Conservation (phyloP, 2,329 filamentous ascomycete species). For the Periglandula ipomoeae region DNA sequence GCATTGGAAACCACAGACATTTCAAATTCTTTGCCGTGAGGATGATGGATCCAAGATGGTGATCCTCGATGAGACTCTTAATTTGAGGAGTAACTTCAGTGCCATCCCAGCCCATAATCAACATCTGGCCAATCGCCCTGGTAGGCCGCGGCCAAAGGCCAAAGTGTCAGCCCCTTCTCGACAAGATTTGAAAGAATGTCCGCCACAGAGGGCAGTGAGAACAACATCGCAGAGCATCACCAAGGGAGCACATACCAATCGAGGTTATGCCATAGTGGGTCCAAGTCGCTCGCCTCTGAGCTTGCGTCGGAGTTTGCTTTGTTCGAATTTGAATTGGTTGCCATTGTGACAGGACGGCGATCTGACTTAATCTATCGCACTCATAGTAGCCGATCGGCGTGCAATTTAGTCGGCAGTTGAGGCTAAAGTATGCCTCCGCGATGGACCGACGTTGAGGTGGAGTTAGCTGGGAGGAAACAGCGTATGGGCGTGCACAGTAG, state of each 20-base stretch:
- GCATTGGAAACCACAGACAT: conserved; percentile 42
- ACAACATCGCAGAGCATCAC: not conserved
- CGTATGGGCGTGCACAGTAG: no score
- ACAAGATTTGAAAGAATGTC: not conserved
- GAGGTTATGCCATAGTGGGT: conserved; percentile 65
- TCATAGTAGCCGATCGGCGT: conserved; percentile 7
- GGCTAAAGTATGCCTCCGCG: not conserved
- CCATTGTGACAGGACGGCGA: conserved; percentile 17
- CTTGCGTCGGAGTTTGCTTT: conserved; percentile 11
- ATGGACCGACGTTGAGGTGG: conserved; percentile 1
- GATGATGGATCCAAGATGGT: conserved; percentile 82
- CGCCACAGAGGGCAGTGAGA: not conserved
- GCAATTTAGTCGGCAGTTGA: not conserved
- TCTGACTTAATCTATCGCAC: conserved; percentile 15
- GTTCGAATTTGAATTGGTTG: conserved; percentile 19
- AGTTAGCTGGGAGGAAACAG: not conserved
- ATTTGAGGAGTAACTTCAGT: conserved; percentile 78
- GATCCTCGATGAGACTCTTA: conserved; percentile 67
- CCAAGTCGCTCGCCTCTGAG: conserved; percentile 24
- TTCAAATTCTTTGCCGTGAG: conserved; percentile 79
- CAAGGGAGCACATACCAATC: conserved; percentile 51
- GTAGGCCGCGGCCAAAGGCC: conserved; percentile 1
- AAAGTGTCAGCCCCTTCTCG: conserved; percentile 3
- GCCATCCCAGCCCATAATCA: conserved; percentile 82
- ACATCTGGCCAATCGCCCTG: conserved; percentile 65